Conservation (phyloP, 1,139 yeast genomes). For the Meyerozyma guilliermondii region DNA sequence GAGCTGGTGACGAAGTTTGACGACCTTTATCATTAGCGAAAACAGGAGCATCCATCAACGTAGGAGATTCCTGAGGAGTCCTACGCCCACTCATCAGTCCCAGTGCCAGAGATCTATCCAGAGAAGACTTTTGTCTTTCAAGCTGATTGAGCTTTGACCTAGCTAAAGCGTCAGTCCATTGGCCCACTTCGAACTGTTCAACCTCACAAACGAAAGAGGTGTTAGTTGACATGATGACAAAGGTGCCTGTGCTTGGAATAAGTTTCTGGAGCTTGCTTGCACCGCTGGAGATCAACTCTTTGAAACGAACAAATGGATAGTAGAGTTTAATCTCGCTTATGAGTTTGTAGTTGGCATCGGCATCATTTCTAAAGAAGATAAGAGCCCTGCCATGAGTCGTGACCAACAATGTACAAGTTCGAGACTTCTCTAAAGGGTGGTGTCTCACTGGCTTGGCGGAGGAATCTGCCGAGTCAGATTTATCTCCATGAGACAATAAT, state of each 20-base stretch:
- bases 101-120: constrained; percentile 21
- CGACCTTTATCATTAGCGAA: constrained; percentile 5
- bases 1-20: constrained; percentile 3
- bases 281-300: constrained; percentile 42
- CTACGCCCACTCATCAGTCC: constrained; percentile 10
- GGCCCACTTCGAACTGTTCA: constrained; percentile 46
- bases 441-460: constrained; percentile 12
- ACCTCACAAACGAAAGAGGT: constrained; percentile 53
- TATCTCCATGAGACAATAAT: constrained; percentile 14
- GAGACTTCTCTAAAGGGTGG: constrained; percentile 31
- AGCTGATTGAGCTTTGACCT: constrained; percentile 42
- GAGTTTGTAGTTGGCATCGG: constrained; percentile 31
- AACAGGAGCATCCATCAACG: constrained; percentile 22
- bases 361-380: constrained; percentile 36
- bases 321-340: constrained; percentile 46
- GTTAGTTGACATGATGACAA: constrained; percentile 47
- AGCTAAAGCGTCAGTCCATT: constrained; percentile 55
- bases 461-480: neutral
- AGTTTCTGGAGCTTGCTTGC: constrained; percentile 25
- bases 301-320: constrained; percentile 46
- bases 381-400: constrained; percentile 56
- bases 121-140: constrained; percentile 31
- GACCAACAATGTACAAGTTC: constrained; percentile 44
- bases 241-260: constrained; percentile 40
- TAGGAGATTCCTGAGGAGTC: constrained; percentile 17